A percentile compares a stretch with the other conserved stretches of the same genome.
Conservation (phyloP, 75 land plant species). For the Cupressus sempervirens region DNA sequence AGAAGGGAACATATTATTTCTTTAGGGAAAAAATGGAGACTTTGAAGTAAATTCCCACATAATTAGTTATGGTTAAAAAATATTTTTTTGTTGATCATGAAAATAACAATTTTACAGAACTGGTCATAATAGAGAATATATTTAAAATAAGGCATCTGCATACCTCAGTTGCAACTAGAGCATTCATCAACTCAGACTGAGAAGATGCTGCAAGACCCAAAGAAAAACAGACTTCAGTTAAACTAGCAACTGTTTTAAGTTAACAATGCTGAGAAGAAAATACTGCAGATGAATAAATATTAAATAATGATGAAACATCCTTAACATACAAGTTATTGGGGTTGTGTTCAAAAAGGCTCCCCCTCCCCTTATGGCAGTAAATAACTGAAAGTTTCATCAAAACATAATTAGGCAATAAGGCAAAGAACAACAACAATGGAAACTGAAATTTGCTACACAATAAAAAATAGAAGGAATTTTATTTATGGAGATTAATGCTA, state of each 20-base stretch:
- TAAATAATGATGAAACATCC: not conserved
- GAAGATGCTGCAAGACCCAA: not conserved
- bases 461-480: too few species aligned
- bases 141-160: not conserved
- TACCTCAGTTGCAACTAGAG: slow-evolving; percentile 8
- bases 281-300: not conserved
- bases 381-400: too few species aligned
- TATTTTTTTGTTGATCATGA: not conserved
- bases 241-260: not conserved
- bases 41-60: not conserved
- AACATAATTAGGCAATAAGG: too few species aligned
- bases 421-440: too few species aligned
- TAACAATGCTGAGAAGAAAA: not conserved
- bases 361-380: not conserved
- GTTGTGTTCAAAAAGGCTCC: not conserved
- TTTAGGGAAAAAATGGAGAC: too few species aligned
- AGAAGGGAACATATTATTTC: too few species aligned
- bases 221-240: not conserved
- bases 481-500: too few species aligned
- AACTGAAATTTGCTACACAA: too few species aligned
- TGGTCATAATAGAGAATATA: not conserved
- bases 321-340: not conserved
- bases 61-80: not conserved
- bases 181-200: slow-evolving; percentile 3
- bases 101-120: not conserved